These are phyloP conservation scores for Fomitopsis palustris DNA, from an alignment of 1,284 basidiomycete species.

Conservation along the genomic window DNA sequence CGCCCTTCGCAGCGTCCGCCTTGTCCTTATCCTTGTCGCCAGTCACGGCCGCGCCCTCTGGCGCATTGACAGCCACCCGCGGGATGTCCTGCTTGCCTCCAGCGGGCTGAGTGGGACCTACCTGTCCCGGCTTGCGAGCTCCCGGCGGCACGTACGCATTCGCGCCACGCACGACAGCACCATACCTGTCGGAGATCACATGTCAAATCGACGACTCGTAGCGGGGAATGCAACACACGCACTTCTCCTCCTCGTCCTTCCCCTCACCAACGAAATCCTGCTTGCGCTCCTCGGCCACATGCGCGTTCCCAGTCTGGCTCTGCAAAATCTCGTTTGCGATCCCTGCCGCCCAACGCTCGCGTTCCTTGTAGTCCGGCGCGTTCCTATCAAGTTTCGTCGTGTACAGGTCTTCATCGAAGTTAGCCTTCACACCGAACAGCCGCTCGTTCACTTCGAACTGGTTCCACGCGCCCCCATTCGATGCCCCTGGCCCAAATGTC, in stretches of 20 bases:
- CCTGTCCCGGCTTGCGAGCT: constrained; percentile 47
- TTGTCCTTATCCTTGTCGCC: constrained; percentile 14
- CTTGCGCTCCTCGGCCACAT: constrained; percentile 89
- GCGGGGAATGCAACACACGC: constrained; percentile 26
- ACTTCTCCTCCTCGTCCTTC: constrained; percentile 95
- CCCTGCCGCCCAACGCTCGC: constrained; percentile 84
- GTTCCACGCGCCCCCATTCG: constrained; percentile 69
- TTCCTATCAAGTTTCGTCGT: constrained; percentile 91
- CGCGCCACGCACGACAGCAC: constrained; percentile 84
- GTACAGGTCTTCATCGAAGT: constrained; percentile 93
- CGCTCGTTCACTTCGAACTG: constrained; percentile 95
- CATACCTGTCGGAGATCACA: constrained; percentile 62
- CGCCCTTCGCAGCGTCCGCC: constrained; percentile 41
- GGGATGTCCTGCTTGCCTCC: constrained; percentile 52
- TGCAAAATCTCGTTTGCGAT: constrained; percentile 92
- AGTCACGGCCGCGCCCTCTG: constrained; percentile 50
- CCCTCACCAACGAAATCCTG: constrained; percentile 65
- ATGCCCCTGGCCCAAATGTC: constrained; percentile 60
- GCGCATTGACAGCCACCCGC: constrained; percentile 68
- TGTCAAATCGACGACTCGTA: constrained; percentile 6
- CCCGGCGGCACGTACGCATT: constrained; percentile 94
- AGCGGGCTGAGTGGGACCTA: neutral
- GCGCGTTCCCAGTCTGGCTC: constrained; percentile 72
- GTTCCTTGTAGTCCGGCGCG: constrained; percentile 84
- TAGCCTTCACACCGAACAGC: constrained; percentile 88